Evolutionary conservation across 2,329 filamentous ascomycete species (phyloP), one percentile per base, ranked within the genome.

Genomic region (Sordariomycetes sp.): DNA sequence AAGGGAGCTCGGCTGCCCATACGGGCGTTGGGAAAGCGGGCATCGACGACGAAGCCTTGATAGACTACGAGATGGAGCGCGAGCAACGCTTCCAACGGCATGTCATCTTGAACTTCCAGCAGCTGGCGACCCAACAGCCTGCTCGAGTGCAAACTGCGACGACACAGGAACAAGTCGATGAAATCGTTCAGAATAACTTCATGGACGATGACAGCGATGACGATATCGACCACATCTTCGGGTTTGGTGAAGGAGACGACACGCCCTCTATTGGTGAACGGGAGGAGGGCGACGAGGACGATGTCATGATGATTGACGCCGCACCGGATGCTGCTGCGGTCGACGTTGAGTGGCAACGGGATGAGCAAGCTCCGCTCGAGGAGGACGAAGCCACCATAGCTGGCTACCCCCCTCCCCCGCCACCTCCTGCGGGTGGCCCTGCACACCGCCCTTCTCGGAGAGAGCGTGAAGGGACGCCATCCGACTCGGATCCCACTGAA

Each of bases 1-100:
- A 86, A 62, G 94, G 94, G 6, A 97, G 94, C 66, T 80, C 82
- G 58, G 94, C 87, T 7, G 85, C 79, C 52, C 92, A 97, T 67
- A 86, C 84, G 22, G 79, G 82, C 60, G 85, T 94, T 60, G 90
- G 89, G 15, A 81, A 84, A 66, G 81, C 85, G 62, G 89, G 89
- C 10, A 85, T 95, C 25, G 87, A 94, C 66, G 90, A 95, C 65
- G 89, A 95, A 63, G 84, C 88, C 62, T 74, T 75, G 52, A 76
- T 86, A 51, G 84, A 87, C 6, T 66, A 69, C 50, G 70, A 68
- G n/a, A 65, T 69, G 20, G 67, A 70, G 53, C 59, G 65, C 17
- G 61, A 64, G 42, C 64, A 65, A 54, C 63, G 68, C 20, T 67
- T 74, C 51, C 67, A 76, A 20, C 66, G 71, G 6, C 66, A 70